Conservation (phyloP, 495 filamentous ascomycete genomes). For the Penicillium simplicissimum region DNA sequence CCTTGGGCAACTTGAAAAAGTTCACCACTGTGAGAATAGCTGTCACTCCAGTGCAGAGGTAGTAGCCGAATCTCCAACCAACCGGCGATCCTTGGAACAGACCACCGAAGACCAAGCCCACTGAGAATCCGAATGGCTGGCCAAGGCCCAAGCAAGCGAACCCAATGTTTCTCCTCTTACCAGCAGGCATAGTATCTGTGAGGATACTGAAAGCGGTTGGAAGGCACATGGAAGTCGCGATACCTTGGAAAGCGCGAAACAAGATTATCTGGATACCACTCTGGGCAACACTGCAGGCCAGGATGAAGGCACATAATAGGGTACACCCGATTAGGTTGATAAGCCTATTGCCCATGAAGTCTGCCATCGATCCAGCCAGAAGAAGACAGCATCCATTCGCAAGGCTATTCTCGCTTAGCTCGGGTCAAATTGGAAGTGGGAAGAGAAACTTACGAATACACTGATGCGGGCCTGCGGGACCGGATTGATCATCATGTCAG, state of each 20-base stretch:
- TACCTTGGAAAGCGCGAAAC: constrained; percentile 52
- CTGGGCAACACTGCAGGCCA: constrained; percentile 47
- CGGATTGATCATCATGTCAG: neutral
- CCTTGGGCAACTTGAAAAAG: constrained; percentile 35
- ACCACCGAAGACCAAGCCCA: constrained; percentile 57
- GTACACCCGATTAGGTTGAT: constrained; percentile 50
- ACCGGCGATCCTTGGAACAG: constrained; percentile 39
- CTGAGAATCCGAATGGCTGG: constrained; percentile 52
- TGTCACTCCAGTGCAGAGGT: constrained; percentile 43
- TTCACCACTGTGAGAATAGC: constrained; percentile 36
- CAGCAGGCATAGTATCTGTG: constrained; percentile 43
- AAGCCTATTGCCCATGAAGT: constrained; percentile 47
- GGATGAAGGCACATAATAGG: constrained; percentile 43
- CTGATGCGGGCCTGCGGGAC: constrained; percentile 21
- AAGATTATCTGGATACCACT: constrained; percentile 51
- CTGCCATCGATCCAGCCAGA: constrained; percentile 51
- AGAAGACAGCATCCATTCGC: constrained; percentile 51
- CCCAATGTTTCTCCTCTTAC: constrained; percentile 49
- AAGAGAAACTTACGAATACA: constrained; percentile 22
- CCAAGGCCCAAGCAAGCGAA: constrained; percentile 53
- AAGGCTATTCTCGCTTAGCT: constrained; percentile 26
- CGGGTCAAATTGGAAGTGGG: neutral
- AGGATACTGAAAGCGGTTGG: constrained; percentile 54
- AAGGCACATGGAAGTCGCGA: constrained; percentile 50
- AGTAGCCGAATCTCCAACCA: constrained; percentile 54